phyloP scores from a whole-genome alignment of 75 land plant species.

The Adiantum capillusveneris region DNA sequence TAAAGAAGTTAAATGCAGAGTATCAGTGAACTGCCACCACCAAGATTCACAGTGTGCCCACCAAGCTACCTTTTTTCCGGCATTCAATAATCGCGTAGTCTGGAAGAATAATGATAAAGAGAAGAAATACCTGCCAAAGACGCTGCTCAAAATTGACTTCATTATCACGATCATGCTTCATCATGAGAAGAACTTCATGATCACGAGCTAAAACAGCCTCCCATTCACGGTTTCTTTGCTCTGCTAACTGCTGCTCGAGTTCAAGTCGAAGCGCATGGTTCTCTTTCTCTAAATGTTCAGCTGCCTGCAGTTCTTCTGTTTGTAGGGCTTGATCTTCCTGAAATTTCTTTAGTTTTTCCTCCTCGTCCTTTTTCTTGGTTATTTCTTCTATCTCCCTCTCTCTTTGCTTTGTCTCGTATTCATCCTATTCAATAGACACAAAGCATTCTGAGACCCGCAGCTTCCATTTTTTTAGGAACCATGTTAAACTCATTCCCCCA shows the following conservation, averaged over 20 bases:
- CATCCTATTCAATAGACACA: conserved; percentile 2
- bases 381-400: conserved; percentile 10
- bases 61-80: no score
- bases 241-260: conserved; percentile 9
- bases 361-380: neutral
- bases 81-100: no score
- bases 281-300: neutral
- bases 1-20: neutral
- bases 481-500: neutral
- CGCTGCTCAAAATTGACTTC: conserved; percentile 13
- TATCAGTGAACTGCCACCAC: no score
- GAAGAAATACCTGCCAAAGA: conserved; percentile 22
- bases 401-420: conserved; percentile 4
- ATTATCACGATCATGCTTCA: conserved; percentile 28
- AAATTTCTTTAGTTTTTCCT: neutral
- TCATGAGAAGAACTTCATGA: conserved; percentile 15
- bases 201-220: conserved; percentile 19
- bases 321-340: conserved; percentile 1
- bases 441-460: neutral
- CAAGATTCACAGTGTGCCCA: no score
- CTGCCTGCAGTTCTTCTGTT: conserved; percentile 6
- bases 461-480: neutral
- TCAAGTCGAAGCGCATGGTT: neutral
- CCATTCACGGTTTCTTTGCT: conserved; percentile 16
- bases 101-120: no score